Percentiles rank a stretch among this genome's conserved stretches.
These are phyloP conservation scores for Naegleria fowleri DNA, from an alignment of 208 protist genomes.

Conservation along the genomic window DNA sequence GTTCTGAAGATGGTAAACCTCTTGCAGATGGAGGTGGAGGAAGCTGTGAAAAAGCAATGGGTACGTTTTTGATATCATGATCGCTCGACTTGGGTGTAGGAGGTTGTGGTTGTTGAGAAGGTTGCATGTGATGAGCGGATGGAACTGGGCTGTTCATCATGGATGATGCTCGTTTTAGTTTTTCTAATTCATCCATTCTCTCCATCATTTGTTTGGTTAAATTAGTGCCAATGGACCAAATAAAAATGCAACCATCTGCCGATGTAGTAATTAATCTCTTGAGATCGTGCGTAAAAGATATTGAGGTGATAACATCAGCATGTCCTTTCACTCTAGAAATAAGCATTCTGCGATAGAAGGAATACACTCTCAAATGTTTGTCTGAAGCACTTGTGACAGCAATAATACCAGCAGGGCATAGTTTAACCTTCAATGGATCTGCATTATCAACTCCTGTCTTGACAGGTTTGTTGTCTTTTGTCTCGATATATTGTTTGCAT, in stretches of 20 bases:
- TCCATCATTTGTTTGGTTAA: conserved; percentile 4
- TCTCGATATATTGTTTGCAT: background rate
- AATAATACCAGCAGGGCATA: conserved; percentile 34
- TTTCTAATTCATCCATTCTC: background rate
- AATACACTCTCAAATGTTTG: conserved; percentile 34
- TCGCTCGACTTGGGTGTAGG: background rate
- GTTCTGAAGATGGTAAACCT: background rate
- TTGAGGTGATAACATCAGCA: conserved; percentile 29
- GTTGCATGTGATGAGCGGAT: background rate
- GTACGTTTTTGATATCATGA: background rate
- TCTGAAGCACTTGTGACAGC: conserved; percentile 26
- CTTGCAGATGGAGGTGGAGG: background rate
- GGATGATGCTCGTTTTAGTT: background rate
- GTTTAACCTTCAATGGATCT: conserved; percentile 27
- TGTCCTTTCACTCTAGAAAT: conserved; percentile 30
- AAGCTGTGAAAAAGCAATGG: background rate
- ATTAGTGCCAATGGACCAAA: conserved; percentile 16
- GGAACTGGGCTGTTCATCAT: background rate
- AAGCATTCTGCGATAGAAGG: conserved; percentile 29
- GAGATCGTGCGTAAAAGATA: conserved; percentile 26
- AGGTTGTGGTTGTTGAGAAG: background rate
- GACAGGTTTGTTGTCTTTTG: background rate
- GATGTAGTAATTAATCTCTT: conserved; percentile 34
- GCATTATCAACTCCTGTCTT: conserved; percentile 13
- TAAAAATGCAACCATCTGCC: conserved; percentile 39